Evolutionary conservation across 1,139 yeast genomes (phyloP).

Genomic region (Blastobotrys arbuscula): DNA sequence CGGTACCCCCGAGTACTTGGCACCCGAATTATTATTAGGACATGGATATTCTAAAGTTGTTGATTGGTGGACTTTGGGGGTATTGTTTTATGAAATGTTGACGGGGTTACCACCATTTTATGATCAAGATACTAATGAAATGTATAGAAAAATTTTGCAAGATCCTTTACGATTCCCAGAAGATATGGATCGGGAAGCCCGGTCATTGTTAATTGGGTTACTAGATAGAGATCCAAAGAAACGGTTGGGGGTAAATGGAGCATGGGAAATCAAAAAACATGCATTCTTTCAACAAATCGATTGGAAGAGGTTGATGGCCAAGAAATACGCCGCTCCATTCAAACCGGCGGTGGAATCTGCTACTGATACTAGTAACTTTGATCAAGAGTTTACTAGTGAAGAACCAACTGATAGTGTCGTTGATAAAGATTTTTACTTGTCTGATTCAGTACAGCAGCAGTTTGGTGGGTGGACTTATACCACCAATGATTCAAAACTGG

Average conservation of each 20-base stretch:
- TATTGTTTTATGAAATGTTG: slow-evolving; percentile 88
- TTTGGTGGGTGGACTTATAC: slow-evolving; percentile 99
- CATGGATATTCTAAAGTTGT: slow-evolving; percentile 94
- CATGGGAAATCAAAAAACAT: slow-evolving; percentile 78
- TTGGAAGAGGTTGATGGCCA: slow-evolving; percentile 78
- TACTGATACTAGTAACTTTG: slow-evolving; percentile 88
- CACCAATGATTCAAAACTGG: slow-evolving; percentile 35
- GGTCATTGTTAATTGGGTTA: slow-evolving; percentile 68
- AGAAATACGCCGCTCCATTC: slow-evolving; percentile 92
- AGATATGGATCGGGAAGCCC: slow-evolving; percentile 84
- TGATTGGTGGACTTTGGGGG: slow-evolving; percentile 99
- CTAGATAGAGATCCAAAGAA: slow-evolving; percentile 79
- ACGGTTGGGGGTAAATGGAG: slow-evolving; percentile 75
- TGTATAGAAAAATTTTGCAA: slow-evolving; percentile 89
- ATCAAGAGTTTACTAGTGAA: slow-evolving; percentile 86
- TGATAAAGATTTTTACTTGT: slow-evolving; percentile 56
- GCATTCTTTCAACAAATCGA: slow-evolving; percentile 86
- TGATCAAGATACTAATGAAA: slow-evolving; percentile 87
- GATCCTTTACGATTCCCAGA: slow-evolving; percentile 87
- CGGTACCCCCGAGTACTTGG: slow-evolving; percentile 94
- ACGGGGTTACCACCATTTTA: slow-evolving; percentile 96
- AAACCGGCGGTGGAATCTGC: slow-evolving; percentile 87
- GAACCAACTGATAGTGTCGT: slow-evolving; percentile 95
- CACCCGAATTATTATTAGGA: slow-evolving; percentile 87
- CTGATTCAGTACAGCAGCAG: slow-evolving; percentile 88